Evolutionary conservation across 352 stramenopile species (phyloP).

Genomic region (Pythium guiyangense): DNA sequence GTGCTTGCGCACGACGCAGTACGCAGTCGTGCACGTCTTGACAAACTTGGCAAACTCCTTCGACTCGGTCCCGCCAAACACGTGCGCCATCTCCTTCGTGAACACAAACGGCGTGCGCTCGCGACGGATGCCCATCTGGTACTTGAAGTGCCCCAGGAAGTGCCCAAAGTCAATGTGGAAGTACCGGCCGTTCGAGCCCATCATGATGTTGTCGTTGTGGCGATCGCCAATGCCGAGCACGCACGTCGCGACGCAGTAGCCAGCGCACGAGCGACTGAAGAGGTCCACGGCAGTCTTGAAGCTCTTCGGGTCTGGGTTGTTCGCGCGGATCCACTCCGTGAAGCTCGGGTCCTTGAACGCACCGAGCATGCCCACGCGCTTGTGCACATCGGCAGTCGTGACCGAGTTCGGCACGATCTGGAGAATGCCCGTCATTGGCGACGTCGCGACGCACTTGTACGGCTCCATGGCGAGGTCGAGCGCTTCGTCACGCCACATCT

Average conservation of each 20-base stretch:
- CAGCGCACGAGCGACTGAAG: constrained; percentile 87
- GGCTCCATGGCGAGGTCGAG: constrained; percentile 90
- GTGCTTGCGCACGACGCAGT: constrained; percentile 78
- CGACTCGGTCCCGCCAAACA: constrained; percentile 72
- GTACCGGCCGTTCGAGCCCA: constrained; percentile 69
- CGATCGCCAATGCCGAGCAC: constrained; percentile 93
- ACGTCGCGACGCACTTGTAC: constrained; percentile 91
- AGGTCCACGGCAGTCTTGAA: constrained; percentile 67
- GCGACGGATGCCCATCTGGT: constrained; percentile 80
- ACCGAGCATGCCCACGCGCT: constrained; percentile 74
- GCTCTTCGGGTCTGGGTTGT: constrained; percentile 67
- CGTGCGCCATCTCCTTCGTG: constrained; percentile 85
- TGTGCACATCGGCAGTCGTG: constrained; percentile 92
- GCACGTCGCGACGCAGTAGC: too few relatives aligned
- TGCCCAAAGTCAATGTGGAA: constrained; percentile 90
- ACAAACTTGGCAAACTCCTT: constrained; percentile 73
- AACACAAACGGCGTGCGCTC: constrained; percentile 88
- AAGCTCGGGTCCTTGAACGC: constrained; percentile 85
- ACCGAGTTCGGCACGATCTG: constrained; percentile 91
- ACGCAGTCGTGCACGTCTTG: constrained; percentile 64
- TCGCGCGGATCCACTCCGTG: constrained; percentile 77
- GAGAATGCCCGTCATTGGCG: constrained; percentile 87
- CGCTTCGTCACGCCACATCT: constrained; percentile 90
- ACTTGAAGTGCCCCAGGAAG: constrained; percentile 87
- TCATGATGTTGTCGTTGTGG: constrained; percentile 97